Conservation (phyloP, 2,329 filamentous ascomycete species). For the Metarhizium robertsii region DNA sequence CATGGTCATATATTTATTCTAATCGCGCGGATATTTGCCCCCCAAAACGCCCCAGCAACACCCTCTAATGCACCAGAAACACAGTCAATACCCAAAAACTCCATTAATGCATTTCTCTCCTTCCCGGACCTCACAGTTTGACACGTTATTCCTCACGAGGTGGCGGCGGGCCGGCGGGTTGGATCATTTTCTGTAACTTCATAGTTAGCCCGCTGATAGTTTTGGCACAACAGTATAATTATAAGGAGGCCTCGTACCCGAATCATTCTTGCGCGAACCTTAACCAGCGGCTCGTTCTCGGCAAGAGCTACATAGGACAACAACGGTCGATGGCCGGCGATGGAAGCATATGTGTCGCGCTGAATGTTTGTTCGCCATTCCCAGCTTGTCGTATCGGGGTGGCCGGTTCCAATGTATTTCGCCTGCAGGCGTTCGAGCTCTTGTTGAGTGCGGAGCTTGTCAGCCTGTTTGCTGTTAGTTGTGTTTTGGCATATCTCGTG, state of each 20-base stretch:
- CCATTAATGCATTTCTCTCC: neutral
- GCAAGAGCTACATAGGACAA: constrained; percentile 85
- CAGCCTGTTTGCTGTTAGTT: constrained; percentile 49
- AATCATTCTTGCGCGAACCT: constrained; percentile 70
- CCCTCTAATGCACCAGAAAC: neutral
- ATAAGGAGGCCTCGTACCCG: constrained; percentile 40
- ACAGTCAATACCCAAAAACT: neutral
- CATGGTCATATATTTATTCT: neutral
- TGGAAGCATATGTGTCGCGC: constrained; percentile 83
- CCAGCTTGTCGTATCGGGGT: constrained; percentile 94
- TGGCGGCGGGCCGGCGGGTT: constrained; percentile 50
- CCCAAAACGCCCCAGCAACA: neutral
- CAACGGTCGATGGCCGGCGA: constrained; percentile 81
- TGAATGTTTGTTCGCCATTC: constrained; percentile 96
- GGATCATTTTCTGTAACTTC: constrained; percentile 54
- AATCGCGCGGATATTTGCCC: neutral
- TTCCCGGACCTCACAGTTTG: neutral
- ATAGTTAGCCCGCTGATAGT: constrained; percentile 2
- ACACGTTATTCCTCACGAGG: constrained; percentile 37
- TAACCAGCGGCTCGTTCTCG: constrained; percentile 74
- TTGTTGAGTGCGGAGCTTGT: constrained; percentile 95
- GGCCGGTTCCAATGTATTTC: constrained; percentile 91
- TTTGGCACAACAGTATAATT: too few relatives aligned
- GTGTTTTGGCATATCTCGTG: neutral
- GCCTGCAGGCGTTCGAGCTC: constrained; percentile 95